Evolutionary conservation across 202 grass and related monocot species (phyloP), one percentile per base, ranked within the genome.

Genomic region (Setaria italica): DNA sequence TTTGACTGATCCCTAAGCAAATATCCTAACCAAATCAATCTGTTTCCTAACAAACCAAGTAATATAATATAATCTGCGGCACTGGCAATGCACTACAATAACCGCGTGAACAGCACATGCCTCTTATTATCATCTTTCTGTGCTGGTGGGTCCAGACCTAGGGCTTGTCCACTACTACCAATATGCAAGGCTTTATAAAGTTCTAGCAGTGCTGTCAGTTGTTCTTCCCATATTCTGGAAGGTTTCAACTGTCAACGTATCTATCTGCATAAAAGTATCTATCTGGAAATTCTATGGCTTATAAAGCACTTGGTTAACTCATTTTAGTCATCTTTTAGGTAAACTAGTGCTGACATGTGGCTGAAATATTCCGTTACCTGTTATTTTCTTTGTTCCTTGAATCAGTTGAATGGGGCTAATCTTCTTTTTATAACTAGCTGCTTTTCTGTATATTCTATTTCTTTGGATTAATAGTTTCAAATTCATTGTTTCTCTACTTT

Each of bases 401-500:
- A 46, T 32, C 20, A 51, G 17, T 64, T 72, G 11, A 72, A 48
- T 67, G 32, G 7, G 5, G 11, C n/a, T 72, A 34, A 9, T 55
- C 13, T 79, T 72, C 13, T n/a, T 68, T 14, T 35, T 34, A 60
- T 70, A 72, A 55, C 43, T 39, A 19, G 0, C 32, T 30, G 51
- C 29, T 78, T 77, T 57, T 50, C 30, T 77, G 68, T 69, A 5
- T 11, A n/a, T 70, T 76, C 5, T 63, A 56, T 70, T 76, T 80
- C 45, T 76, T 84, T 20, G 64, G 19, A 84, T 75, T 80, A 41
- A 32, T 70, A 15, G 15, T 76, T 62, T 79, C 45, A 68, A 73
- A 81, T 59, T 85, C 49, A 77, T 90, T 68, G 20, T 72, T 84
- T 71, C 7, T 74, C 11, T 59, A 67, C 72, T 93, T 89, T 82